Evolutionary conservation across 148 eudicot genomes (phyloP), one percentile per base, ranked within the genome.

Genomic region (Talinum fruticosum): DNA sequence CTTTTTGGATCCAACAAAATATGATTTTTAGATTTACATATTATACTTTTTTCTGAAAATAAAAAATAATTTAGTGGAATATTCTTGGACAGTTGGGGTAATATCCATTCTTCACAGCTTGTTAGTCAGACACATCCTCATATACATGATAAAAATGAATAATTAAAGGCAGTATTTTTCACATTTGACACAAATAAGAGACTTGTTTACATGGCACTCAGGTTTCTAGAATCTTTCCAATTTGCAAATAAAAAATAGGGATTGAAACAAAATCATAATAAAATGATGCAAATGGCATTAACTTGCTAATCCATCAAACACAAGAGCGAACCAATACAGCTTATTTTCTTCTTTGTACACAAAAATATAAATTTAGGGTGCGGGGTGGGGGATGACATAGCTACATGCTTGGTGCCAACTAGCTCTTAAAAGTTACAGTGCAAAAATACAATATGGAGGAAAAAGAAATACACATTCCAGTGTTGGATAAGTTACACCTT

Each of bases 401-500:
- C 8, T 70, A 70, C 54, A 70, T 14, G 10, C 62, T 41, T 41
- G 13, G 13, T 41, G 47, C 13, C 47, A 41, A 41, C 47, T 41
- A 41, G 47, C 47, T 41, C 47, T 41, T 41, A 41, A 41, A 41
- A 41, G 47, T 41, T 62, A 29, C 37, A 62, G 72, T 44, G 32
- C 34, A 57, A 79, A 18, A 72, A 30, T 26, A 47, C 47, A 65
- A 72, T 24, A 33, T 64, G 69, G 32, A 51, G 44, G 32, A 64
- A 30, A n/a, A 65, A 47, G 38, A 72, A 24, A 19, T 47, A 72
- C 10, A 72, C 57, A 72, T 32, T 72, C 72, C 29, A 66, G 49
- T 68, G 35, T 69, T 19, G 23, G 38, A 68, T 33, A 77, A 82
- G 66, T 77, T 82, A 82, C 81, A 82, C 32, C 61, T 75, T 74